Base-by-base conservation (phyloP, 441 rosid genomes). In the Euphorbia schlechtendalii region DNA sequence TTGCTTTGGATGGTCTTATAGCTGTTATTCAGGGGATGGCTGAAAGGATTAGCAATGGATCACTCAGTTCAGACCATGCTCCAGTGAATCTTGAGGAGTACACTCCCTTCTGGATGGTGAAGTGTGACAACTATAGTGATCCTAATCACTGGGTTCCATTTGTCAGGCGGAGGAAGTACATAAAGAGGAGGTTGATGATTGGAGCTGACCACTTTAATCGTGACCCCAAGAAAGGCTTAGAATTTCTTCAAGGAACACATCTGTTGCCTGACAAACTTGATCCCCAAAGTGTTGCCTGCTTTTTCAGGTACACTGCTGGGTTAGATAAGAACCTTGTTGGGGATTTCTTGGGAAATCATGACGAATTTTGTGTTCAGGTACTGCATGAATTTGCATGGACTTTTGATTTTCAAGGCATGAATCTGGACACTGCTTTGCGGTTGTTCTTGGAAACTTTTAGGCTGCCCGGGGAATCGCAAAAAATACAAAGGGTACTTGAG, bases 391-490 rank as follows among this genome's bases (percentile, higher is more conserved):
- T 91, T 83, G 94, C 98, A 17, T 69, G 90, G 76, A 89, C 98
- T 56, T 94, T 87, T 76, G 96, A 91, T 79, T 94, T 94, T 74
- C 83, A 73, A 60, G 92, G 75, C 71, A 91, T 94, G 98, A 87
- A 70, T 79, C 71, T 94, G 49, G 99, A 89, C 76, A 82, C 83
- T 52, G 99, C 99, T 7, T 76, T 94, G 76, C 86, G 99, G 53
- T 78, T 94, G 57, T 94, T 94, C 71, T 73, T 91, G 73, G 99
- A 90, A 71, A 91, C 98, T 53, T 91, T 91, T 75, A 84, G 88
- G 70, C 79, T 94, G 71, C 96, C 99, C 62, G 99, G 99, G 17
- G 99, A 94, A 76, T 83, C 98, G 24, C 99, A 94, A 81, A 94
- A 94, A 80, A 91, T 94, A 75, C 92, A 91, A 68, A 83, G 96